Base-by-base conservation (phyloP, 1,284 basidiomycete genomes). In the Fomitopsis pinicola region DNA sequence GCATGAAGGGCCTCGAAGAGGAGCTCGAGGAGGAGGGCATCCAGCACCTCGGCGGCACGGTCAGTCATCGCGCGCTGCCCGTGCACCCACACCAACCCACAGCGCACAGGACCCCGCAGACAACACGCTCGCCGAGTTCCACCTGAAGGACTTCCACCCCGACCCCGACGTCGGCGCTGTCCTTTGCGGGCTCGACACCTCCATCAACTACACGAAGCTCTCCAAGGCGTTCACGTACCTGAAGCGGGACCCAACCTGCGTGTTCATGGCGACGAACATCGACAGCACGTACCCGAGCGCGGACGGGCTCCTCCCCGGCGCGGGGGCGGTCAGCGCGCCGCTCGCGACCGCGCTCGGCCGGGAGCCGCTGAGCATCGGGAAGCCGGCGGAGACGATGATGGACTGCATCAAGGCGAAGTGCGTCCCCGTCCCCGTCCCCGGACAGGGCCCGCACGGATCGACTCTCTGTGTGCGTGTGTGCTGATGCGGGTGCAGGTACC, bases 341-440 rank as follows among this genome's bases (percentile, higher is more conserved):
- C 79, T 99, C 57, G 81, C 88, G 28, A 92, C 82, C 67, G 87
- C 94, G 1, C 77, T 92, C 28, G 87, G 88, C 40, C 80, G 78
- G 61, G 83, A 87, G 62, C 94, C 96, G 0, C 77, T 91, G 1
- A 84, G 88, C 59, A 92, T 96, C 54, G 97, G 97, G 19, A 99
- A 99, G 76, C 97, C 97, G 14, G 85, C 93, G 66, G 85, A 83
- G 70, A 91, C 89, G 35, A 97, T 99, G 92, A 79, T 99, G 66
- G 95, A 98, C 73, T 95, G 94, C 72, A 96, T 99, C 74, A 88
- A 90, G 67, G 92, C 94, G n/a, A 95, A 95, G 94, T 95, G 66
- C 69, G 86, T 42, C n/a, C 30, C 22, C 22, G 22, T 22, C 22
- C 22, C 22, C 22, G 22, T 22, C 22, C 22, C 40, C 38, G 42